phyloP scores from a whole-genome alignment of 2,329 filamentous ascomycete species.

The Cladosporium sphaerospermum region DNA sequence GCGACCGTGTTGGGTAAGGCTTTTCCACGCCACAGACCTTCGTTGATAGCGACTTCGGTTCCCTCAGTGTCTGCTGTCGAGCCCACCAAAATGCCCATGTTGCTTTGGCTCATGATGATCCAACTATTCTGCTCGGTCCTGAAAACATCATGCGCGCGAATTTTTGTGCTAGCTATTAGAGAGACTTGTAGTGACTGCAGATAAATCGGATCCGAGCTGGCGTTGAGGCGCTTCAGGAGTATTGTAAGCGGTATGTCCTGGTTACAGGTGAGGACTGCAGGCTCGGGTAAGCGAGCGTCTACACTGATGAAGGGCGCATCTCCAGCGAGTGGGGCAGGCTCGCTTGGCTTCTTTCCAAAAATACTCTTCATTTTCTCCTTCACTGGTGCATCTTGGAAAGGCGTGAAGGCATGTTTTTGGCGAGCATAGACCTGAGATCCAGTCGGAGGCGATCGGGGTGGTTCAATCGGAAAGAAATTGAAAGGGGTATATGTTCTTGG shows the following conservation, averaged over 20 bases:
- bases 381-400: slow-evolving; percentile 16
- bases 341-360: slow-evolving; percentile 44
- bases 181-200: slow-evolving; percentile 75
- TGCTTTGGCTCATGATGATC: slow-evolving; percentile 65
- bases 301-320: slow-evolving; percentile 58
- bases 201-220: slow-evolving; percentile 63
- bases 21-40: slow-evolving; percentile 66
- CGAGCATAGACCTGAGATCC: slow-evolving; percentile 80
- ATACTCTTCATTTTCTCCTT: slow-evolving; percentile 52
- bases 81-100: slow-evolving; percentile 67
- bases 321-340: slow-evolving; percentile 22
- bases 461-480: slow-evolving; percentile 89
- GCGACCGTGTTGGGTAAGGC: slow-evolving; percentile 78
- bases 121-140: slow-evolving; percentile 67
- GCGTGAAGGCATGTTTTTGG: slow-evolving; percentile 55
- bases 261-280: slow-evolving; percentile 83
- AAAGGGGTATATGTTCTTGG: slow-evolving; percentile 60
- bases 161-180: slow-evolving; percentile 70
- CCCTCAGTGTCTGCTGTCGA: slow-evolving; percentile 50
- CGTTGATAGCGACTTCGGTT: slow-evolving; percentile 40
- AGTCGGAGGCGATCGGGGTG: slow-evolving; percentile 61
- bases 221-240: slow-evolving; percentile 68
- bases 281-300: slow-evolving; percentile 80
- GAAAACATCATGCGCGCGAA: slow-evolving; percentile 69
- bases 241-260: slow-evolving; percentile 75